Percentiles rank a stretch among this genome's conserved stretches.
phyloP scores from a whole-genome alignment of 441 rosid species.

The Macaranga tanarius region DNA sequence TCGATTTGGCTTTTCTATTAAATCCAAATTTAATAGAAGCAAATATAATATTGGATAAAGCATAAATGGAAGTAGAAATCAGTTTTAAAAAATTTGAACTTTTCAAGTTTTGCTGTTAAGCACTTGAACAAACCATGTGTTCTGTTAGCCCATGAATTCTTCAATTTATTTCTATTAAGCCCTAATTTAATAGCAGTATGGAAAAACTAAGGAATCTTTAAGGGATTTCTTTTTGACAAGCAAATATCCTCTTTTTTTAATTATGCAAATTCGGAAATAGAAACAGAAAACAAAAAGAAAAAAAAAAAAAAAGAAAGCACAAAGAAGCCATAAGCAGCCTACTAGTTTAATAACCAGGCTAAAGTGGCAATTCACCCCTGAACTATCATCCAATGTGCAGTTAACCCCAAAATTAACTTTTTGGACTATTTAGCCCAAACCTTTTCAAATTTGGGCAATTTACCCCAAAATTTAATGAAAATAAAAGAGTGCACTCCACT shows the following conservation, averaged over 20 bases:
- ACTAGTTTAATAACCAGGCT: background rate
- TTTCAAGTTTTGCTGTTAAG: background rate
- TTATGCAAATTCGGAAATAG: too few species aligned
- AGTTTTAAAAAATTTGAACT: background rate
- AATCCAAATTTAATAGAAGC: background rate
- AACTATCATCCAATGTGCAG: too few species aligned
- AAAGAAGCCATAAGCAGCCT: background rate
- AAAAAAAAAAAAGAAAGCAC: background rate
- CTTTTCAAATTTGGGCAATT: too few species aligned
- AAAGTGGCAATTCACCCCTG: too few species aligned
- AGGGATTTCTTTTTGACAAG: background rate
- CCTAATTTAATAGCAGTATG: background rate
- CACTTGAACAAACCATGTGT: background rate
- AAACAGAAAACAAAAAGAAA: too few species aligned
- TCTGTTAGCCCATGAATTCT: background rate
- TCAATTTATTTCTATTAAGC: background rate
- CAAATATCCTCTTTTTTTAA: too few species aligned
- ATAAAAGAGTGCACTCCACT: too few species aligned
- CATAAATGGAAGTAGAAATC: background rate
- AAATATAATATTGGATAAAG: slow-evolving; percentile 1
- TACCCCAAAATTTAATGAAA: too few species aligned
- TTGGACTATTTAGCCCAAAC: too few species aligned
- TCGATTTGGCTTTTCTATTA: background rate
- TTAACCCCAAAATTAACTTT: too few species aligned
- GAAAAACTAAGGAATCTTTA: background rate